These are phyloP conservation scores for Scutellaria galericulata DNA, from an alignment of 257 asterid species.

Conservation along the genomic window DNA sequence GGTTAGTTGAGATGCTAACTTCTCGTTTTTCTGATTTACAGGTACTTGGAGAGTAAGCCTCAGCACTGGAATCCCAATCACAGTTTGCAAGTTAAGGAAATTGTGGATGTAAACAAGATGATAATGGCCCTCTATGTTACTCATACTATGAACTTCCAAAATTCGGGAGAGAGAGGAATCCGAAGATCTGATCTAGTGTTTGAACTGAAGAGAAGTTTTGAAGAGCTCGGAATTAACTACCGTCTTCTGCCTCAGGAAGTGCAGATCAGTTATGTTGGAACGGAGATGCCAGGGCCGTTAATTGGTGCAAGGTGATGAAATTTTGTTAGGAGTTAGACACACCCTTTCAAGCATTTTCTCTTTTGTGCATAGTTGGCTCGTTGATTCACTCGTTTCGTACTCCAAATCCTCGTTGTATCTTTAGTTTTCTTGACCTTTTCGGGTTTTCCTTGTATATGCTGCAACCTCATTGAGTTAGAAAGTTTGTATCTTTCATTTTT, in stretches of 20 bases:
- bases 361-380: background rate
- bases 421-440: background rate
- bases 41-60: conserved; percentile 80
- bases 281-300: conserved; percentile 7
- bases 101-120: conserved; percentile 71
- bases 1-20: background rate
- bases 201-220: conserved; percentile 60
- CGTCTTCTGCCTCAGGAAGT: conserved; percentile 66
- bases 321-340: conserved; percentile 15
- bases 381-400: background rate
- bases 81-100: conserved; percentile 59
- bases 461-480: background rate
- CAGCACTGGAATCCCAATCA: conserved; percentile 64
- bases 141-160: conserved; percentile 69
- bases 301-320: conserved; percentile 25
- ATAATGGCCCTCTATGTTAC: conserved; percentile 57
- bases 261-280: conserved; percentile 44
- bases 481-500: no score
- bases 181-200: conserved; percentile 64
- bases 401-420: no score
- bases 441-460: background rate
- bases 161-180: conserved; percentile 49
- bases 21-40: conserved; percentile 20
- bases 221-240: conserved; percentile 58
- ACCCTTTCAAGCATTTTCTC: no score